These are phyloP conservation scores for Draba incana DNA, from an alignment of 345 rosid genomes.

Conservation along the genomic window DNA sequence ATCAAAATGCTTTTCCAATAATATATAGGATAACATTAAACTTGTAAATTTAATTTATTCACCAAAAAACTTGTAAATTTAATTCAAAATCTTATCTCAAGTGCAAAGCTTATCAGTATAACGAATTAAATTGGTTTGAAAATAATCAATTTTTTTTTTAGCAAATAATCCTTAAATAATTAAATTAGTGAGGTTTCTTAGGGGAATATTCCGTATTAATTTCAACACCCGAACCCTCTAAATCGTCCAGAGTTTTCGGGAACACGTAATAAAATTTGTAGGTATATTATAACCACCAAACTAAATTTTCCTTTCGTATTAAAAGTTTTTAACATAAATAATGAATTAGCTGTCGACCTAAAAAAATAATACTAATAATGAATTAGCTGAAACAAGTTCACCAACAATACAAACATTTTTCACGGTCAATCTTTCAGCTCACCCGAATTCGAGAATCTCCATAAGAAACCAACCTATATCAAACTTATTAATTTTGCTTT, in stretches of 20 bases:
- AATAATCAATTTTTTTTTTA: no score
- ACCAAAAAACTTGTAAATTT: no score
- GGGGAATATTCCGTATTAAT: background rate
- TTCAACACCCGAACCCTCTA: background rate
- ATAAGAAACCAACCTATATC: constrained; percentile 25
- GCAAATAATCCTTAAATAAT: background rate
- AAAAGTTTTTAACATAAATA: background rate
- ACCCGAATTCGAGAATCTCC: constrained; percentile 27
- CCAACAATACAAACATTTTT: constrained; percentile 34
- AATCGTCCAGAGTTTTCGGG: background rate
- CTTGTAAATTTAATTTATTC: no score
- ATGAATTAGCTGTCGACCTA: no score
- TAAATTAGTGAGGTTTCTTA: background rate
- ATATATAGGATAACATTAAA: no score
- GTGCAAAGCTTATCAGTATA: no score
- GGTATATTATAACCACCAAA: constrained; percentile 39
- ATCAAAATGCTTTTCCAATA: no score
- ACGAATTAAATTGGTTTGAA: no score
- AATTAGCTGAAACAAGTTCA: constrained; percentile 44
- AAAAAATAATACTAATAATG: background rate
- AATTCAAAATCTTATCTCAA: no score
- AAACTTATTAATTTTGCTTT: background rate
- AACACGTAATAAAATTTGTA: constrained; percentile 27
- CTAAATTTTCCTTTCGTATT: background rate
- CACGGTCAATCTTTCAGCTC: constrained; percentile 42